Conservation (phyloP, 148 eudicot genomes). For the Dianthus caryophyllus region DNA sequence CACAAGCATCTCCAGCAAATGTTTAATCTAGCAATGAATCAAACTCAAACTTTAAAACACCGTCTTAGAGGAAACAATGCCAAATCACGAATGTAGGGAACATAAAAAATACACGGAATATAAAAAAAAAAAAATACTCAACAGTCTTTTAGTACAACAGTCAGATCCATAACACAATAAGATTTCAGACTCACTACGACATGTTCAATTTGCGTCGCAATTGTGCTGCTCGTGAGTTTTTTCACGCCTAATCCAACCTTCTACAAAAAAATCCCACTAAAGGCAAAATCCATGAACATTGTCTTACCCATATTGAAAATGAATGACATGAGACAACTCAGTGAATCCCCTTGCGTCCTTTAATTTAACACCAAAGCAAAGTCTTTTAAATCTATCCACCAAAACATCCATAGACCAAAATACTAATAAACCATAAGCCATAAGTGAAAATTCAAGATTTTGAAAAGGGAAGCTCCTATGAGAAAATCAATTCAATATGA, state of each 20-base stretch:
- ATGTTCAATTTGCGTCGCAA: too few relatives aligned
- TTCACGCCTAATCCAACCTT: too few relatives aligned
- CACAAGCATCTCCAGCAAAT: constrained; percentile 87
- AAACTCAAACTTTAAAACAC: background rate
- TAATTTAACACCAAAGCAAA: background rate
- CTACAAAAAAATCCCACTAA: background rate
- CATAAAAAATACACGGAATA: background rate
- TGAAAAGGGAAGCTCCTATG: background rate
- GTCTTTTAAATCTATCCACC: background rate
- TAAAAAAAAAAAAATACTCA: background rate
- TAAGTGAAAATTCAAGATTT: background rate
- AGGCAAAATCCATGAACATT: background rate
- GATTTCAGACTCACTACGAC: too few relatives aligned
- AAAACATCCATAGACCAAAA: too few relatives aligned
- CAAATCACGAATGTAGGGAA: background rate
- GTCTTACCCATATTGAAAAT: background rate
- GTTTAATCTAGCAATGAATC: constrained; percentile 55
- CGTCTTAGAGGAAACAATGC: background rate
- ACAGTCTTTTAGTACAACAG: too few relatives aligned
- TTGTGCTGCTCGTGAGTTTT: too few relatives aligned
- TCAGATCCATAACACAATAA: too few relatives aligned
- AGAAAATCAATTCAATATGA: background rate
- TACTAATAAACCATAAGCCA: background rate
- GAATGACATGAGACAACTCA: background rate
- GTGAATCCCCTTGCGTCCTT: background rate